phyloP scores from a whole-genome alignment of 2,329 filamentous ascomycete genomes.

The Monilinia polystroma region DNA sequence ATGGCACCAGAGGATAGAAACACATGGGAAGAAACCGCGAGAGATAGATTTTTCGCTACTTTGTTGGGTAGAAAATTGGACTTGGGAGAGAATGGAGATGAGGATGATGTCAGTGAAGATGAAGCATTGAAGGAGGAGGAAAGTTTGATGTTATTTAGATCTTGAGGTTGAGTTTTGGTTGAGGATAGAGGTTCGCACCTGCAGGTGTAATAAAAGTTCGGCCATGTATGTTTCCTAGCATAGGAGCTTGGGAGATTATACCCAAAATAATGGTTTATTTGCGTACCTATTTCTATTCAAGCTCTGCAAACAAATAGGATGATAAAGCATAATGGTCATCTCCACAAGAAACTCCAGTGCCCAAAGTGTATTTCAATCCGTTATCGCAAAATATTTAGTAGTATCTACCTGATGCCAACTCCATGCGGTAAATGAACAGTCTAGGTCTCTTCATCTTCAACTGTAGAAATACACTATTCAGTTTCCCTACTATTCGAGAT shows the following conservation, averaged over 20 bases:
- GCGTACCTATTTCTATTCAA: background rate
- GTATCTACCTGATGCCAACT: background rate
- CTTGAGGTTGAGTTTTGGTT: conserved; percentile 21
- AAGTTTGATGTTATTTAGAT: conserved; percentile 40
- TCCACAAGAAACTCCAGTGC: background rate
- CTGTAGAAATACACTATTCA: too few species aligned
- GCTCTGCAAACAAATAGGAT: background rate
- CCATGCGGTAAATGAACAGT: background rate
- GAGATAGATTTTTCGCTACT: conserved; percentile 74
- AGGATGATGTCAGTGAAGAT: conserved; percentile 51
- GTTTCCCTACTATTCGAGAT: too few species aligned
- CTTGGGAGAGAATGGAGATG: conserved; percentile 58
- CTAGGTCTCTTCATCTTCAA: background rate
- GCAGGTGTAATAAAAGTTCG: background rate
- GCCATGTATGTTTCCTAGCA: background rate
- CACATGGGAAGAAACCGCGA: conserved; percentile 75
- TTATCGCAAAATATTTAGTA: background rate
- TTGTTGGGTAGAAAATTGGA: conserved; percentile 69
- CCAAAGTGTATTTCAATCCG: background rate
- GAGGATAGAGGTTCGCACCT: background rate
- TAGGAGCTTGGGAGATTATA: background rate
- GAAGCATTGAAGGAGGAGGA: conserved; percentile 40
- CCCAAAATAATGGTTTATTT: conserved; percentile 2
- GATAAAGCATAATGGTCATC: background rate
- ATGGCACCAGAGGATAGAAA: conserved; percentile 88